These are phyloP conservation scores for Rubroshorea leprosula DNA, from an alignment of 345 rosid species.

Conservation along the genomic window DNA sequence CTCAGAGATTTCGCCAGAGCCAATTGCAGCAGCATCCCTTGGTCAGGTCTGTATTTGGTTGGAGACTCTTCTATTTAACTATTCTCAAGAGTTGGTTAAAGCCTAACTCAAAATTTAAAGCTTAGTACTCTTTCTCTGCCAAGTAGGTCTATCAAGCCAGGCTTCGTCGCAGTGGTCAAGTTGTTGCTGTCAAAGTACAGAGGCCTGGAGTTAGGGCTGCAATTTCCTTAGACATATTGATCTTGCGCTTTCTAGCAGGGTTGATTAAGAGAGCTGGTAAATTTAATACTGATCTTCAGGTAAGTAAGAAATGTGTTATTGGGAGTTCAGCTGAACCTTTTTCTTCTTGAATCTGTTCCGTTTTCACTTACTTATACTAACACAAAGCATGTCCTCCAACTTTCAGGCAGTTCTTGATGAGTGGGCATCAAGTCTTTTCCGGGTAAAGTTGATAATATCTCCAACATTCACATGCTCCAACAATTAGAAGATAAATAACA, in stretches of 20 bases:
- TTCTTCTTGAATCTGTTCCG: background rate
- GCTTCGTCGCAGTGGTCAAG: slow-evolving; percentile 49
- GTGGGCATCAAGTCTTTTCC: slow-evolving; percentile 95
- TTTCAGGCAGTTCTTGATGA: slow-evolving; percentile 90
- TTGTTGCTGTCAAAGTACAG: slow-evolving; percentile 94
- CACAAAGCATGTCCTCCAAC: slow-evolving; percentile 21
- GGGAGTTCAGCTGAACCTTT: background rate
- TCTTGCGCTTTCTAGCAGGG: slow-evolving; percentile 72
- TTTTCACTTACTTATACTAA: slow-evolving; percentile 7
- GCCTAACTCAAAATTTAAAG: background rate
- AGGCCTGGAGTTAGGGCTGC: slow-evolving; percentile 96
- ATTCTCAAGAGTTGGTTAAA: background rate
- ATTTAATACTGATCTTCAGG: slow-evolving; percentile 85
- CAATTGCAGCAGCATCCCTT: slow-evolving; percentile 87
- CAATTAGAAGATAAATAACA: background rate
- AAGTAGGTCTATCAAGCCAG: slow-evolving; percentile 86
- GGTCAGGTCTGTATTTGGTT: slow-evolving; percentile 57
- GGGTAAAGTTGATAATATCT: slow-evolving; percentile 37
- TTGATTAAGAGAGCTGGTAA: slow-evolving; percentile 57
- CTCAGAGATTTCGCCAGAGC: slow-evolving; percentile 90
- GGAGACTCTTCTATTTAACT: background rate
- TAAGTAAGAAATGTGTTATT: slow-evolving; percentile 23
- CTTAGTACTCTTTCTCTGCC: slow-evolving; percentile 7
- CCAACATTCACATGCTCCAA: background rate
- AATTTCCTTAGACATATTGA: slow-evolving; percentile 79